Percentiles rank a stretch among this genome's conserved stretches.
These are phyloP conservation scores for Lactarius akahatsu DNA, from an alignment of 768 basidiomycete species.

Conservation along the genomic window DNA sequence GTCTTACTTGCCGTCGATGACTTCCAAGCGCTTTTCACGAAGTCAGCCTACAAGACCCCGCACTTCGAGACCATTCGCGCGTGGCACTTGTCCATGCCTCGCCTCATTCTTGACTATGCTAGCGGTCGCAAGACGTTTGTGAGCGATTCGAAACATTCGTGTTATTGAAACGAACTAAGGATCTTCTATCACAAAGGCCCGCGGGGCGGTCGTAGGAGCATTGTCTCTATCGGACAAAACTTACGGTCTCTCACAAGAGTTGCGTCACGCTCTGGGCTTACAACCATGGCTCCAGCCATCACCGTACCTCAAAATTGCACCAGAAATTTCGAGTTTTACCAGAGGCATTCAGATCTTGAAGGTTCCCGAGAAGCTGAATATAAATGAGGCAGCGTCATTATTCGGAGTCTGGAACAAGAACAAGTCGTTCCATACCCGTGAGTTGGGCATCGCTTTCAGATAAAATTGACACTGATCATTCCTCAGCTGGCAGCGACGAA, in stretches of 20 bases:
- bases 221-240: conserved; percentile 59
- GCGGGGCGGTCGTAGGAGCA: conserved; percentile 73
- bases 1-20: conserved; percentile 87
- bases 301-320: conserved; percentile 57
- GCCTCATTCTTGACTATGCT: conserved; percentile 74
- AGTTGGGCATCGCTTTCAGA: conserved; percentile 30
- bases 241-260: conserved; percentile 59
- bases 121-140: conserved; percentile 70
- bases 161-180: neutral
- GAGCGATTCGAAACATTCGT: conserved; percentile 35
- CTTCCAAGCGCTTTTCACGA: conserved; percentile 75
- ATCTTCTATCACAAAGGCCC: conserved; percentile 44
- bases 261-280: conserved; percentile 59
- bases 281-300: conserved; percentile 43
- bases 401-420: conserved; percentile 77
- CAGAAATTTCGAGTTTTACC: conserved; percentile 51
- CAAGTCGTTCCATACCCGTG: conserved; percentile 52
- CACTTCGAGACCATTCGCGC: conserved; percentile 66
- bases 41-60: conserved; percentile 70
- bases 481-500: conserved; percentile 55
- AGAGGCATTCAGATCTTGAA: conserved; percentile 50
- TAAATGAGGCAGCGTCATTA: conserved; percentile 68
- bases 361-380: conserved; percentile 57
- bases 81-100: conserved; percentile 77
- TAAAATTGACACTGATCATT: conserved; percentile 4